A percentile compares a stretch with the other conserved stretches of the same genome.
Conservation (phyloP, 306 rosid genomes). For the Vigna nakashimae region DNA sequence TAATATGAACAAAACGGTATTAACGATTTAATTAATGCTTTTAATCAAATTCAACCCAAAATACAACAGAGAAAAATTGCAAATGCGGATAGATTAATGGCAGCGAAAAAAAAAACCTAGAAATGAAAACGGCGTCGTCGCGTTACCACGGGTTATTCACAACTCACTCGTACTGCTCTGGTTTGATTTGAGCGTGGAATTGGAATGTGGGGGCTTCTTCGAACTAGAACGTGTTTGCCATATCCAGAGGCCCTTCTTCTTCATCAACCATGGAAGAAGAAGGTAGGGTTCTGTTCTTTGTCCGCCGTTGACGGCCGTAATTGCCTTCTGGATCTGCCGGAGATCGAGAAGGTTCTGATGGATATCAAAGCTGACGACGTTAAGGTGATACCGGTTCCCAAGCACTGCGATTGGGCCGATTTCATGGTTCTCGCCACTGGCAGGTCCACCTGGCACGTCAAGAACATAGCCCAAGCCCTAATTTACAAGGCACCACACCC, state of each 20-base stretch:
- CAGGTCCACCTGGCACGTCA: constrained; percentile 92
- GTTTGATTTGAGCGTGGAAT: not conserved
- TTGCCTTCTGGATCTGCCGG: constrained; percentile 65
- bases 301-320: constrained; percentile 32
- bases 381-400: constrained; percentile 67
- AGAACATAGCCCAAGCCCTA: constrained; percentile 95
- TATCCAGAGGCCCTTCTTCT: constrained; percentile 27
- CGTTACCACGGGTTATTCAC: not conserved
- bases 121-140: not conserved
- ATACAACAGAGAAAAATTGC: no score
- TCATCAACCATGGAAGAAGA: constrained; percentile 48
- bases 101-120: not conserved
- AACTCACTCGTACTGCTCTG: not conserved
- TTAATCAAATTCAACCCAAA: no score
- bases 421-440: constrained; percentile 90
- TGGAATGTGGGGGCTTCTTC: constrained; percentile 57
- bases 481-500: constrained; percentile 71
- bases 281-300: constrained; percentile 49
- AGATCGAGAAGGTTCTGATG: constrained; percentile 78
- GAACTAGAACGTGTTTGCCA: constrained; percentile 37
- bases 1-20: no score
- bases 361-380: constrained; percentile 89
- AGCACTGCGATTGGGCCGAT: constrained; percentile 80
- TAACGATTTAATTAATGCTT: no score
- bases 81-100: no score